These are phyloP conservation scores for Phytophthora litchii DNA, from an alignment of 352 stramenopile species.

Conservation along the genomic window DNA sequence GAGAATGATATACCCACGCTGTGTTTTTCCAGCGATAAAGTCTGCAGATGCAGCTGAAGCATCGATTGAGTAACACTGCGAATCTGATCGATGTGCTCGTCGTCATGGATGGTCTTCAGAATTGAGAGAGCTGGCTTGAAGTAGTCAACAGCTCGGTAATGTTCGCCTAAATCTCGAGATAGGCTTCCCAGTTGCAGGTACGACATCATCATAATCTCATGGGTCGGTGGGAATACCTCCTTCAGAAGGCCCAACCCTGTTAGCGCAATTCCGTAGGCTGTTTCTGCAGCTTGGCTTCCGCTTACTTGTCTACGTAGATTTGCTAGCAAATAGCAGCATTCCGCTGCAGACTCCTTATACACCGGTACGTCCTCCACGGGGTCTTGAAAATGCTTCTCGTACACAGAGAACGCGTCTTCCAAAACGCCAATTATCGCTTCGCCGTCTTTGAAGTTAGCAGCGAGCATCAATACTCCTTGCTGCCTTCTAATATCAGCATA, in stretches of 20 bases:
- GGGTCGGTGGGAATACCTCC: slow-evolving; percentile 29
- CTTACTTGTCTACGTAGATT: slow-evolving; percentile 23
- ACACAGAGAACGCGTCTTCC: slow-evolving; percentile 60
- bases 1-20: slow-evolving; percentile 25
- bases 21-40: slow-evolving; percentile 42
- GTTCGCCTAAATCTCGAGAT: slow-evolving; percentile 47
- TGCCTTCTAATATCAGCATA: slow-evolving; percentile 55
- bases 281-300: slow-evolving; percentile 30
- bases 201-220: slow-evolving; percentile 47
- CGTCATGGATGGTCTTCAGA: slow-evolving; percentile 36
- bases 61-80: slow-evolving; percentile 46
- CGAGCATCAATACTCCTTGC: slow-evolving; percentile 47
- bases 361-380: slow-evolving; percentile 20
- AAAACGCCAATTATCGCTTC: slow-evolving; percentile 52
- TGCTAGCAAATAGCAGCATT: slow-evolving; percentile 52
- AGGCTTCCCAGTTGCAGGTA: slow-evolving; percentile 53
- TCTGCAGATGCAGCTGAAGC: slow-evolving; percentile 45
- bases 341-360: slow-evolving; percentile 35
- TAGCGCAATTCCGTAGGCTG: slow-evolving; percentile 50
- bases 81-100: slow-evolving; percentile 38
- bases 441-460: slow-evolving; percentile 6
- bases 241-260: slow-evolving; percentile 44
- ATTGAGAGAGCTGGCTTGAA: slow-evolving; percentile 41
- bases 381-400: slow-evolving; percentile 50
- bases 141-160: slow-evolving; percentile 61